These are phyloP conservation scores for Populus euphratica DNA, from an alignment of 345 rosid genomes.

Conservation along the genomic window DNA sequence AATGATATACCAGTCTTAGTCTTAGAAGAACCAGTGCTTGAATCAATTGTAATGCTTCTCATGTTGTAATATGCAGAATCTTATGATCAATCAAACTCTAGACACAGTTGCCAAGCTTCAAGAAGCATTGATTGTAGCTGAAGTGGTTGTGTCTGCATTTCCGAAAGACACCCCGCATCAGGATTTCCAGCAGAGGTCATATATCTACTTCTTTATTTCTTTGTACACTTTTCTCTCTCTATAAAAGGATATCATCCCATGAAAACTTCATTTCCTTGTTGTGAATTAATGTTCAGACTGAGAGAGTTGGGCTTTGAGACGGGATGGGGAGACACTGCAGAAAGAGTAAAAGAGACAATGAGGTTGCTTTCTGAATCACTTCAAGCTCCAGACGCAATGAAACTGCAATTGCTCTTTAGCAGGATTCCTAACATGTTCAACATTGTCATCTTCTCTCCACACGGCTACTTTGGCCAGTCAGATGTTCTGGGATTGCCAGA, in stretches of 20 bases:
- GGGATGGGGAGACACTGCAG: conserved; percentile 67
- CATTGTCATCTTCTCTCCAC: conserved; percentile 83
- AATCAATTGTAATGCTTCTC: neutral
- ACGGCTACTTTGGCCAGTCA: conserved; percentile 86
- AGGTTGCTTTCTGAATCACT: conserved; percentile 47
- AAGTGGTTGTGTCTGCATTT: conserved; percentile 38
- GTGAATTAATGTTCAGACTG: conserved; percentile 29
- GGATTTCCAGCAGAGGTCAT: conserved; percentile 62
- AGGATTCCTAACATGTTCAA: conserved; percentile 75
- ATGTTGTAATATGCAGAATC: conserved; percentile 40
- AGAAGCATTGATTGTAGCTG: conserved; percentile 51
- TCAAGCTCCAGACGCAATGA: conserved; percentile 49
- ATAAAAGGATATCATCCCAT: neutral
- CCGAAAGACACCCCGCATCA: conserved; percentile 56
- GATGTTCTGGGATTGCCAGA: conserved; percentile 95
- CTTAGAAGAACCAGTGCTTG: neutral
- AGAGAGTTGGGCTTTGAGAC: conserved; percentile 52
- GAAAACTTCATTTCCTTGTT: neutral
- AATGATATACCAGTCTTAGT: neutral
- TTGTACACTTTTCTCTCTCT: neutral
- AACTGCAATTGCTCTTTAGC: conserved; percentile 55
- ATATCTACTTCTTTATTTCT: neutral
- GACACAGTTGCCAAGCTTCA: conserved; percentile 62
- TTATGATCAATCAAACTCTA: conserved; percentile 62
- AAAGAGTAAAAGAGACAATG: conserved; percentile 46